These are phyloP conservation scores for Fusarium nisikadoi DNA, from an alignment of 2,329 filamentous ascomycete genomes.

Conservation along the genomic window DNA sequence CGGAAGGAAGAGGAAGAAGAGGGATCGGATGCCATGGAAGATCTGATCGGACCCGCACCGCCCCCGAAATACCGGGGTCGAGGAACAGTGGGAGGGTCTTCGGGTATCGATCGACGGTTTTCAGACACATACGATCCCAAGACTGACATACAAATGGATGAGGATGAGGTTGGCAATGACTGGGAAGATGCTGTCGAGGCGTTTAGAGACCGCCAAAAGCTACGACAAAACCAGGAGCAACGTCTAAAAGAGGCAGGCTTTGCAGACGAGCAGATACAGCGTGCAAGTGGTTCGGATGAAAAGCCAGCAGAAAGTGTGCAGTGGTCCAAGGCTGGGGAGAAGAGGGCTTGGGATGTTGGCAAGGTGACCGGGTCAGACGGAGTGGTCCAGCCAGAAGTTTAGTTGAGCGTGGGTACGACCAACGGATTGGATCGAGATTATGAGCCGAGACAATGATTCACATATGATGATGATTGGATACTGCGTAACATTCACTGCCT, in stretches of 20 bases:
- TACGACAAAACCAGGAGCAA: conserved; percentile 79
- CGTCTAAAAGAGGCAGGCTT: conserved; percentile 82
- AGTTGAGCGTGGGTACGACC: neutral
- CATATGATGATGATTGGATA: conserved; percentile 24
- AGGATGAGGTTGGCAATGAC: conserved; percentile 64
- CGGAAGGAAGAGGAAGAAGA: conserved; percentile 28
- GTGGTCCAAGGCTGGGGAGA: conserved; percentile 77
- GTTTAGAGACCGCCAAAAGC: conserved; percentile 80
- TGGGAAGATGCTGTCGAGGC: conserved; percentile 86
- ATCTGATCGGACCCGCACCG: conserved; percentile 79
- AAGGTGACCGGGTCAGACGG: conserved; percentile 51
- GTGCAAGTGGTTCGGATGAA: conserved; percentile 66
- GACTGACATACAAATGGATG: conserved; percentile 64
- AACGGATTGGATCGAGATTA: conserved; percentile 9
- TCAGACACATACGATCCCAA: conserved; percentile 70
- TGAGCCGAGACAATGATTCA: conserved; percentile 12
- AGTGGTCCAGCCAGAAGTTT: conserved; percentile 18
- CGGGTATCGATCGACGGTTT: conserved; percentile 84
- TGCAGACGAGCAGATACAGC: conserved; percentile 75
- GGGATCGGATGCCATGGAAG: conserved; percentile 77
- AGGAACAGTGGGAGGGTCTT: conserved; percentile 69
- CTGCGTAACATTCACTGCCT: conserved; percentile 11
- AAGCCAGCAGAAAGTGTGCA: conserved; percentile 72
- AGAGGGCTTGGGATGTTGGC: conserved; percentile 69
- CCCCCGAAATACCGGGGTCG: conserved; percentile 70